Conservation (phyloP, 2,329 filamentous ascomycete genomes). For the Epichloe amarillans region DNA sequence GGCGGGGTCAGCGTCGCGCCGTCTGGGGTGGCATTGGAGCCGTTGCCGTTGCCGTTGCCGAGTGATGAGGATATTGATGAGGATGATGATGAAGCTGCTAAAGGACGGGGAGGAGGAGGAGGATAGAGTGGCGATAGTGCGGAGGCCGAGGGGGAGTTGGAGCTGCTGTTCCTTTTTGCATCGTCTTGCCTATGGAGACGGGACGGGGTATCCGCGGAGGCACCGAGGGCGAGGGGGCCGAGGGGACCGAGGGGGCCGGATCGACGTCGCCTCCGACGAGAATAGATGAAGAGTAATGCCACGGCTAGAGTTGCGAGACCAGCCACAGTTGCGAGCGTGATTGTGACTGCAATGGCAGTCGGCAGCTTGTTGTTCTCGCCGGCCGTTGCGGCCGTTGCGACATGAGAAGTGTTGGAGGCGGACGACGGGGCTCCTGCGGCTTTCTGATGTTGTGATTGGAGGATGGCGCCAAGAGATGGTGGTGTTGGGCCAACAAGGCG, state of each 20-base stretch:
- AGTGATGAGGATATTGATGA: neutral
- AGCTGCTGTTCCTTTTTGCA: neutral
- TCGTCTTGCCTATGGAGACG: neutral
- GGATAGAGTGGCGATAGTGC: neutral
- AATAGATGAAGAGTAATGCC: neutral
- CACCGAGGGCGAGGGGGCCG: neutral
- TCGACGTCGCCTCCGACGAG: neutral
- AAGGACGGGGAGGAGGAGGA: neutral
- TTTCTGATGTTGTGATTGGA: neutral
- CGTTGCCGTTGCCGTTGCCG: neutral
- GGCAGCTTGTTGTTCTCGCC: neutral
- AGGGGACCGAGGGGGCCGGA: neutral
- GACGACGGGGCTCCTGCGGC: neutral
- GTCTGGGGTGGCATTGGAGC: neutral
- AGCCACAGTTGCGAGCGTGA: neutral
- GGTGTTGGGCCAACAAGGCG: neutral
- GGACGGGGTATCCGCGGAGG: neutral
- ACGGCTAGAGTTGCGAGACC: neutral
- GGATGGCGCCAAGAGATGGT: neutral
- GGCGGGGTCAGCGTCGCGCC: slow-evolving; percentile 1
- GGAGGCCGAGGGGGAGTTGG: neutral
- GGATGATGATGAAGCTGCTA: neutral
- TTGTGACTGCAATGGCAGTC: neutral
- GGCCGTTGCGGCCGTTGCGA: neutral
- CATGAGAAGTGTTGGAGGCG: neutral